A percentile compares a stretch with the other conserved stretches of the same genome.
Conservation (phyloP, 2,329 filamentous ascomycete species). For the Neoscytalidium dimidiatum region DNA sequence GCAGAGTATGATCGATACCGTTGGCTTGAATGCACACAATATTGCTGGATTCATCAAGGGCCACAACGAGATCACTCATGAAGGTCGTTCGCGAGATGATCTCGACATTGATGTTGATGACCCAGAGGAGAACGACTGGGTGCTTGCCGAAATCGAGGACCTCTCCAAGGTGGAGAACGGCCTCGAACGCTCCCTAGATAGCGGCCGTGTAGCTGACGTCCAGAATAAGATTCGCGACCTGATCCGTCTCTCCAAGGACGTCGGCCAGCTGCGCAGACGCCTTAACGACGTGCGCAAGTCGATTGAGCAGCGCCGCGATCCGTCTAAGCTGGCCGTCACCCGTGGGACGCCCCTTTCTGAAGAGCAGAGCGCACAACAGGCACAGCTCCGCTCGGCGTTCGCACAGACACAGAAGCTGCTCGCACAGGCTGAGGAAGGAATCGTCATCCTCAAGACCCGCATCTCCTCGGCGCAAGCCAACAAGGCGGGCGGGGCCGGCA, state of each 20-base stretch:
- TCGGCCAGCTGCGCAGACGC: constrained; percentile 62
- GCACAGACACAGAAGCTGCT: constrained; percentile 73
- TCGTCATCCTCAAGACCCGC: constrained; percentile 77
- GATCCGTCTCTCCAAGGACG: constrained; percentile 68
- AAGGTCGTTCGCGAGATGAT: constrained; percentile 64
- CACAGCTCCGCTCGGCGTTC: constrained; percentile 76
- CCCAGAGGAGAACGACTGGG: constrained; percentile 65
- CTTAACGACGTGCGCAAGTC: constrained; percentile 77
- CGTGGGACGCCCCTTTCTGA: constrained; percentile 75
- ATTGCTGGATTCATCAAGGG: constrained; percentile 64
- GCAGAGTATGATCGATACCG: constrained; percentile 90
- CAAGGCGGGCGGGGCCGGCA: constrained; percentile 48
- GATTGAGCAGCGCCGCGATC: constrained; percentile 69
- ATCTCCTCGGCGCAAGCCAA: constrained; percentile 61
- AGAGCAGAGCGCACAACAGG: constrained; percentile 82
- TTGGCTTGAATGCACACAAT: constrained; percentile 81
- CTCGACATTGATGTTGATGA: constrained; percentile 51
- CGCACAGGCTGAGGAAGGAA: constrained; percentile 74
- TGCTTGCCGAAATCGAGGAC: constrained; percentile 72
- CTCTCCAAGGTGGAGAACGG: constrained; percentile 64
- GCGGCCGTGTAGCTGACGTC: constrained; percentile 68
- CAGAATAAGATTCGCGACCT: constrained; percentile 69
- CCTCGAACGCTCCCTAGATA: constrained; percentile 65
- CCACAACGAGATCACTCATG: constrained; percentile 56
- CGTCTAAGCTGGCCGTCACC: constrained; percentile 64